Conservation (phyloP, 192 early-diverging fungal genomes). For the Martensiomyces pterosporus region DNA sequence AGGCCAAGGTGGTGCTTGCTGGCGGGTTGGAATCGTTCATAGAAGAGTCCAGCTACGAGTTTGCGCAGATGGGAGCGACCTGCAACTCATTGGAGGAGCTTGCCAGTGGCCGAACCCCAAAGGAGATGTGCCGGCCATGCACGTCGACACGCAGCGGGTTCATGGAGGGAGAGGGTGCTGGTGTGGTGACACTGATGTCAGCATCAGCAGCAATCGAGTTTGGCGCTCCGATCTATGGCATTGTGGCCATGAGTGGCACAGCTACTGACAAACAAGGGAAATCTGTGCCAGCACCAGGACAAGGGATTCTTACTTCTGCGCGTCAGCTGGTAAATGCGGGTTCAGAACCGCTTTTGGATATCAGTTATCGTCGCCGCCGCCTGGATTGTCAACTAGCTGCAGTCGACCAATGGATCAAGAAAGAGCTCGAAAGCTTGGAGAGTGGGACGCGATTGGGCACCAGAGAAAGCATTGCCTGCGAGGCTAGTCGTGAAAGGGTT, state of each 20-base stretch:
- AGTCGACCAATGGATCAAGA: slow-evolving; percentile 7
- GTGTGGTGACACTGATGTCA: slow-evolving; percentile 85
- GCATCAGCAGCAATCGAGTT: slow-evolving; percentile 83
- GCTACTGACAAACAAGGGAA: slow-evolving; percentile 95
- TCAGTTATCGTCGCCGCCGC: slow-evolving; percentile 82
- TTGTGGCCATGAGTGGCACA: slow-evolving; percentile 81
- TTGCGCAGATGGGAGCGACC: slow-evolving; percentile 96
- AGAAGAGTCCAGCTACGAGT: slow-evolving; percentile 88
- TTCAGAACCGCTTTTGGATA: slow-evolving; percentile 66
- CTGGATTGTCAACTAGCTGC: slow-evolving; percentile 44
- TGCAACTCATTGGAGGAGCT: slow-evolving; percentile 76
- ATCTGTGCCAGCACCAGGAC: slow-evolving; percentile 93
- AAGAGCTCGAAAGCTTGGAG: slow-evolving; percentile 1
- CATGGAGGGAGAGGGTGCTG: slow-evolving; percentile 91
- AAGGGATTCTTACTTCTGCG: slow-evolving; percentile 90
- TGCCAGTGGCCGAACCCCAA: slow-evolving; percentile 73
- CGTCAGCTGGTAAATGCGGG: slow-evolving; percentile 57
- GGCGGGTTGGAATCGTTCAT: slow-evolving; percentile 88
- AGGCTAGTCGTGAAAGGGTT: slow-evolving; percentile 62
- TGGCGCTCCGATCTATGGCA: slow-evolving; percentile 86
- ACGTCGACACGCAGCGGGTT: slow-evolving; percentile 88
- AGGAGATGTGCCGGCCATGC: slow-evolving; percentile 91
- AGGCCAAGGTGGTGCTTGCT: slow-evolving; percentile 87
- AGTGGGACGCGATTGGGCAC: no score
- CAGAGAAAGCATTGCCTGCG: slow-evolving; percentile 39